These are phyloP conservation scores for Phytomonas sp. DNA, from an alignment of 208 protist species.

Conservation along the genomic window DNA sequence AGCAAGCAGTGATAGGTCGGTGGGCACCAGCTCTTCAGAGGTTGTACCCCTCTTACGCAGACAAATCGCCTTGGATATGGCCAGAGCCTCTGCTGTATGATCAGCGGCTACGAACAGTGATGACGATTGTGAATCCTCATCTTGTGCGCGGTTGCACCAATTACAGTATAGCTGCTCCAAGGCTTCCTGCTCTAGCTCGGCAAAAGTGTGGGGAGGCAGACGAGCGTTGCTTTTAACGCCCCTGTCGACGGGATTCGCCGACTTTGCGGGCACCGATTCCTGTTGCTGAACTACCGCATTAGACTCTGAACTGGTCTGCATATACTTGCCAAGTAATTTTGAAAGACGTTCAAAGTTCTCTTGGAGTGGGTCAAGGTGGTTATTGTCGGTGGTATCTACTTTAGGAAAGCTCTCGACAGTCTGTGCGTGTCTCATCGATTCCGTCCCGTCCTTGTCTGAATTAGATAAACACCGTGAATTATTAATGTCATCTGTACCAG, in stretches of 20 bases:
- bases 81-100: conserved; percentile 56
- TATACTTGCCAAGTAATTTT: not conserved
- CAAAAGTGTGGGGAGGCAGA: conserved; percentile 38
- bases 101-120: conserved; percentile 59
- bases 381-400: not conserved
- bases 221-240: conserved; percentile 16
- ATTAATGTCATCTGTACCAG: not conserved
- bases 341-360: not conserved
- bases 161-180: conserved; percentile 58
- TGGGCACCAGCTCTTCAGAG: not conserved
- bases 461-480: not conserved
- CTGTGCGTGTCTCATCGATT: not conserved
- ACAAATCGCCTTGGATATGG: conserved; percentile 12
- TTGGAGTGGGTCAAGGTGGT: not conserved
- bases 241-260: not conserved
- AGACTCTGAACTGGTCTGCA: not conserved
- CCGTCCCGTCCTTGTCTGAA: not conserved
- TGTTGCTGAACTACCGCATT: not conserved
- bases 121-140: not conserved
- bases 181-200: conserved; percentile 45
- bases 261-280: not conserved
- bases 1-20: not conserved
- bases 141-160: conserved; percentile 18
- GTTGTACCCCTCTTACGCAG: not conserved
- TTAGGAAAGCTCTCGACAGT: not conserved